Conservation (phyloP, 768 basidiomycete species). For the Daedaleopsis nitida region DNA sequence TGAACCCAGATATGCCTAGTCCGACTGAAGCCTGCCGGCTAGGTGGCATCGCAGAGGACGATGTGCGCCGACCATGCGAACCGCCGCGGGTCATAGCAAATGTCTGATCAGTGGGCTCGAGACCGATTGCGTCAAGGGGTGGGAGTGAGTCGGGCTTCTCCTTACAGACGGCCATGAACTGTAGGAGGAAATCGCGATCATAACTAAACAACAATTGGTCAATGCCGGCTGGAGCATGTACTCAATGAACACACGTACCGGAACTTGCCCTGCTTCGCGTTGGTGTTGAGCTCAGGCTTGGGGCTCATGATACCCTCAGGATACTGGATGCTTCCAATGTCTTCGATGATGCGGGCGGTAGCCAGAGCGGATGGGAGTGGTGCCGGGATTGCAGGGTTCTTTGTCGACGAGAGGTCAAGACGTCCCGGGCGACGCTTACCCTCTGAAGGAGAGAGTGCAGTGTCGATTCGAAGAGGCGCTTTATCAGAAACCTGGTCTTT, state of each 20-base stretch:
- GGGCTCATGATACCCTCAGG: constrained; percentile 85
- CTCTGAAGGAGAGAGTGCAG: constrained; percentile 46
- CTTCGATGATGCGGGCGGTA: constrained; percentile 83
- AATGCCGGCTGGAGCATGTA: not conserved
- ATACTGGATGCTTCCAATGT: constrained; percentile 76
- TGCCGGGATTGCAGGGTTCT: constrained; percentile 41
- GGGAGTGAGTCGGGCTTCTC: constrained; percentile 93
- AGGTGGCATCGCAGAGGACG: constrained; percentile 44
- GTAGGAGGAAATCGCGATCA: constrained; percentile 95
- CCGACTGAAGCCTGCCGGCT: constrained; percentile 52
- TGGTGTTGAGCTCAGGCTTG: constrained; percentile 78
- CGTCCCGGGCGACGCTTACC: constrained; percentile 67
- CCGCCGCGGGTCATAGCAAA: constrained; percentile 60
- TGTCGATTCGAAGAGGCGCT: constrained; percentile 68
- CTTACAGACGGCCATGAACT: constrained; percentile 93
- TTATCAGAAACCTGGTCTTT: constrained; percentile 48
- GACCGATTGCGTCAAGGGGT: constrained; percentile 86
- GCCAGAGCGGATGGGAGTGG: constrained; percentile 68
- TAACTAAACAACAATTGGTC: constrained; percentile 54
- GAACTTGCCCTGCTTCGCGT: constrained; percentile 87
- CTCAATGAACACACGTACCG: constrained; percentile 46
- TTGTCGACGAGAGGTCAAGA: constrained; percentile 65
- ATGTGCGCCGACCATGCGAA: constrained; percentile 59
- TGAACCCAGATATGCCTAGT: constrained; percentile 42
- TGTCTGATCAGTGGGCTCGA: constrained; percentile 72